Evolutionary conservation across 1,284 basidiomycete genomes (phyloP).

Genomic region (Somion occarium): DNA sequence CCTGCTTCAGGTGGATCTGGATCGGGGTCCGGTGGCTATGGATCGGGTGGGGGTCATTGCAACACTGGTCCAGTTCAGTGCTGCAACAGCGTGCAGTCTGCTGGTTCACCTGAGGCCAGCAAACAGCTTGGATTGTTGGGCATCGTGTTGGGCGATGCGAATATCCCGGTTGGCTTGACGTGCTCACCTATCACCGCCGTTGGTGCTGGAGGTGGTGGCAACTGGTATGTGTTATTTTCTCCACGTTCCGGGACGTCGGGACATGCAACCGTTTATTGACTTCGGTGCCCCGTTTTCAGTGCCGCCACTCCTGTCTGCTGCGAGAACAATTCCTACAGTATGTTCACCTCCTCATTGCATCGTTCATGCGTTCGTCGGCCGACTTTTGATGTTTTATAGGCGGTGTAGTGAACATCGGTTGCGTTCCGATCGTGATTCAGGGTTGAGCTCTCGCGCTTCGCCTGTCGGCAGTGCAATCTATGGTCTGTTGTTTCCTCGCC

Average conservation of each 20-base stretch:
- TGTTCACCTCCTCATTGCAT: background rate
- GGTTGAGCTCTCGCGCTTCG: constrained; percentile 22
- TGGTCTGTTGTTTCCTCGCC: no score
- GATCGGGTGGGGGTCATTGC: constrained; percentile 16
- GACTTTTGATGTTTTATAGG: constrained; percentile 7
- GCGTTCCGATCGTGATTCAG: constrained; percentile 14
- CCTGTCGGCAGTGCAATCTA: no score
- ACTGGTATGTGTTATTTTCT: constrained; percentile 13
- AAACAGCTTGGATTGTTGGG: constrained; percentile 17
- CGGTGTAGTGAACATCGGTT: constrained; percentile 16
- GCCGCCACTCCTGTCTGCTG: constrained; percentile 24
- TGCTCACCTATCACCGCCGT: constrained; percentile 21
- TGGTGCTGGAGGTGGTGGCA: constrained; percentile 12
- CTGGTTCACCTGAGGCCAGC: constrained; percentile 8
- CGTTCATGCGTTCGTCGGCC: background rate
- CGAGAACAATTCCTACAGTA: constrained; percentile 25
- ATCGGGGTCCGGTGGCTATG: background rate
- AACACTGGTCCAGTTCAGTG: constrained; percentile 27
- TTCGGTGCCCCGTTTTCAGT: constrained; percentile 12
- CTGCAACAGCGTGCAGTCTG: constrained; percentile 24
- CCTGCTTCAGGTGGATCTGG: background rate
- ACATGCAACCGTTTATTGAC: background rate
- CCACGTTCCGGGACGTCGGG: background rate
- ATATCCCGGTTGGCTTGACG: constrained; percentile 20
- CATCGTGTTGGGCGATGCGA: constrained; percentile 17